Conservation (phyloP, 768 basidiomycete genomes). For the Macrolepiota albuminosa region DNA sequence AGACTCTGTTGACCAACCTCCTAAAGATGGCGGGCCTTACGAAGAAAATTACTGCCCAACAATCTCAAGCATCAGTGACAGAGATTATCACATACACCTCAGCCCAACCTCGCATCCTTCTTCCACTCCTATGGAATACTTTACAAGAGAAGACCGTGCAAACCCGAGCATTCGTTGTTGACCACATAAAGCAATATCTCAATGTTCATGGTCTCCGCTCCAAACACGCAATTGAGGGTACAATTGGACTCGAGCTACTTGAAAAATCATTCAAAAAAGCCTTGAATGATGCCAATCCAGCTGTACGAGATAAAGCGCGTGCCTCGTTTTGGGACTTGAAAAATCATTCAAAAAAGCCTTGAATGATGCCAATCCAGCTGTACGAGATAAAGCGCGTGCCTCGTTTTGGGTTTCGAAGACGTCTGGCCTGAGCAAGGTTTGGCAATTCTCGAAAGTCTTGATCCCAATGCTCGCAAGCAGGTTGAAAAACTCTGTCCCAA, state of each 20-base stretch:
- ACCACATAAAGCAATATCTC: slow-evolving; percentile 73
- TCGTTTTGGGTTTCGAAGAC: slow-evolving; percentile 73
- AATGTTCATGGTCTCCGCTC: slow-evolving; percentile 65
- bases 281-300: slow-evolving; percentile 74
- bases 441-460: slow-evolving; percentile 61
- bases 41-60: slow-evolving; percentile 87
- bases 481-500: slow-evolving; percentile 82
- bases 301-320: slow-evolving; percentile 71
- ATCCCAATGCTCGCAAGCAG: slow-evolving; percentile 68
- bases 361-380: slow-evolving; percentile 73
- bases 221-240: slow-evolving; percentile 61
- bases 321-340: slow-evolving; percentile 79
- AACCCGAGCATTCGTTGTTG: slow-evolving; percentile 58
- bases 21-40: slow-evolving; percentile 86
- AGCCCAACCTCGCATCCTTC: slow-evolving; percentile 60
- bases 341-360: slow-evolving; percentile 69
- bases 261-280: slow-evolving; percentile 72
- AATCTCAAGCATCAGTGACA: slow-evolving; percentile 70
- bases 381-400: slow-evolving; percentile 65
- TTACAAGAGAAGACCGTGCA: slow-evolving; percentile 81
- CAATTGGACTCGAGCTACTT: slow-evolving; percentile 63
- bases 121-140: slow-evolving; percentile 64
- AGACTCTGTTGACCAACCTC: slow-evolving; percentile 68
- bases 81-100: slow-evolving; percentile 68
- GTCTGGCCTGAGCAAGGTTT: slow-evolving; percentile 73